These are phyloP conservation scores for Sporothrix pseudoabietina DNA, from an alignment of 2,329 filamentous ascomycete genomes.

Conservation along the genomic window DNA sequence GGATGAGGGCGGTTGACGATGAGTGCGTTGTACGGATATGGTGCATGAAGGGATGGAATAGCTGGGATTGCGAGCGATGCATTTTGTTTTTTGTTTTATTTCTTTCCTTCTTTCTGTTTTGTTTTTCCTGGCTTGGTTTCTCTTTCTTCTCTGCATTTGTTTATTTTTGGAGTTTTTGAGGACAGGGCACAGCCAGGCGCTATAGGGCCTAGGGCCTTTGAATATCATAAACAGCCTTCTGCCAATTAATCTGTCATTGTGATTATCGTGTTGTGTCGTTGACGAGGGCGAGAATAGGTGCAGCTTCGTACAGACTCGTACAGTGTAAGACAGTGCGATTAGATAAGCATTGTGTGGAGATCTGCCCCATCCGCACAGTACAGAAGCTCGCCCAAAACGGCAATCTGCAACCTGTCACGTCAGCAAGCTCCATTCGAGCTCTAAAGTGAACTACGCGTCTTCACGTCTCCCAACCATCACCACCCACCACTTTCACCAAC, in stretches of 20 bases:
- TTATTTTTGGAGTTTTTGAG: neutral
- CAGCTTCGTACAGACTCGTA: neutral
- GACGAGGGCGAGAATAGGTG: neutral
- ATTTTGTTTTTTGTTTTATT: neutral
- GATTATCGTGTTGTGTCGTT: neutral
- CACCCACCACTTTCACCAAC: neutral
- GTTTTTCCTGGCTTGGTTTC: neutral
- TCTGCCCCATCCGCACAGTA: neutral
- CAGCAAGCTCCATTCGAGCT: neutral
- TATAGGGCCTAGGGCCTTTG: slow-evolving; percentile 3
- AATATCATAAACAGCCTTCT: slow-evolving; percentile 12
- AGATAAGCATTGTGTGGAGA: neutral
- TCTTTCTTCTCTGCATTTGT: neutral
- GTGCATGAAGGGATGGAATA: slow-evolving; percentile 10
- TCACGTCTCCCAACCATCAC: neutral
- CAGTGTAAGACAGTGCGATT: slow-evolving; percentile 5
- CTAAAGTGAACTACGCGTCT: neutral
- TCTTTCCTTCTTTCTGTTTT: neutral
- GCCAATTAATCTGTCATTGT: neutral
- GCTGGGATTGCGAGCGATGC: slow-evolving; percentile 10
- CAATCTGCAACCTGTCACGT: slow-evolving; percentile 25
- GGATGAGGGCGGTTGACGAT: neutral
- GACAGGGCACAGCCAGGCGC: neutral
- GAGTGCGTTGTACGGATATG: slow-evolving; percentile 1
- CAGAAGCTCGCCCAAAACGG: neutral